Base-by-base conservation (phyloP, 2,329 filamentous ascomycete species). In the Metarhizium sp. region DNA sequence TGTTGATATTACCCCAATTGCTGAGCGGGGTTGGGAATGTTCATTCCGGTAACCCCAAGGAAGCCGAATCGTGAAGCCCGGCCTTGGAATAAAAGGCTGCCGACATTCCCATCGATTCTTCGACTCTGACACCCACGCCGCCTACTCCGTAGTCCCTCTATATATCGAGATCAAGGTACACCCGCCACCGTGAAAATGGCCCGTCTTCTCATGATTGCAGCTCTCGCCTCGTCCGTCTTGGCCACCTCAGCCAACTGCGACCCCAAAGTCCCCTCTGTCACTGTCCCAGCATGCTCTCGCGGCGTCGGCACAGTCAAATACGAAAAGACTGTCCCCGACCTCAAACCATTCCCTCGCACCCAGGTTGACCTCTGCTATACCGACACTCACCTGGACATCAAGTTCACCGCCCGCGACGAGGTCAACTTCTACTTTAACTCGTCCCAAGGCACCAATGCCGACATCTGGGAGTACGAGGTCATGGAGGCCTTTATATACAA, bases 401-500 rank as follows among this genome's bases (percentile, higher is more conserved):
- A 65, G 3, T 78, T 79, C 58, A 76, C 67, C 2, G 76, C 76
- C 4, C 62, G 69, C 52, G 67, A 76, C 46, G 76, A 79, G 66
- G 71, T 67, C 45, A 70, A 71, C 62, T 79, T 74, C 60, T 77
- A 70, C 67, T 78, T 71, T 65, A 71, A 77, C 61, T 61, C 63
- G 18, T 67, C 60, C 30, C 69, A 74, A 49, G 68, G 63, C 53
- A 77, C 69, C 47, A 78, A 79, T 58, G 75, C 72, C 51, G 67
- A 72, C 48, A 74, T 79, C 51, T 79, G 71, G 68, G 60, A 70
- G 53, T 78, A 78, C 61, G 74, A 78, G 59, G 76, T 78, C 40
- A 75, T 79, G 72, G 77, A 78, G 60, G 71, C 71, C 11, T 79
- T 79, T 60, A 70, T 79, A 58, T 68, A 73, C 61, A 69, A 64